Conservation (phyloP, 179 eudicot species). For the Pouteria campechiana region DNA sequence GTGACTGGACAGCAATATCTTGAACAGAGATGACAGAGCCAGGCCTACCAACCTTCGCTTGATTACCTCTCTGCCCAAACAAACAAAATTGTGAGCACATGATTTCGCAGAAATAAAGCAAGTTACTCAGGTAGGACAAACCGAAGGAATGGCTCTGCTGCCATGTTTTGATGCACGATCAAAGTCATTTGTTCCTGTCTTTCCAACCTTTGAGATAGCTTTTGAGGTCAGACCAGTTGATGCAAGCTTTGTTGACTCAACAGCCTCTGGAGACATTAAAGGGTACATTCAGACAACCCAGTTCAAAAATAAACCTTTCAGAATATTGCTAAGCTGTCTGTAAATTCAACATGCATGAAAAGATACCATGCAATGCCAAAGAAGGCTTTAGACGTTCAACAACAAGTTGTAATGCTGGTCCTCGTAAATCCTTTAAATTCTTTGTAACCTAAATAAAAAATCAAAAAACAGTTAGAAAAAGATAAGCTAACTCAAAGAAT, state of each 20-base stretch:
- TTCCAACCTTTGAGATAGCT: conserved; percentile 40
- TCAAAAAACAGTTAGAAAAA: not conserved
- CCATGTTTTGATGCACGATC: conserved; percentile 67
- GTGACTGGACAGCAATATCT: conserved; percentile 78
- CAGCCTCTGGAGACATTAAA: conserved; percentile 28
- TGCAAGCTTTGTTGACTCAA: conserved; percentile 38
- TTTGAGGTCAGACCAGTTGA: conserved; percentile 38
- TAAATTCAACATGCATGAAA: not conserved
- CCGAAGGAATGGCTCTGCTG: conserved; percentile 51
- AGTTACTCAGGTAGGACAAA: conserved; percentile 17
- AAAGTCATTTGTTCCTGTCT: conserved; percentile 33
- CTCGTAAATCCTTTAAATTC: conserved; percentile 82
- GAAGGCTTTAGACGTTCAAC: conserved; percentile 58
- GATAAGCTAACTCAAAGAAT: not conserved
- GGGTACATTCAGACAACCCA: no score
- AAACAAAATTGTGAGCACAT: not conserved
- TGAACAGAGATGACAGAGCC: conserved; percentile 80
- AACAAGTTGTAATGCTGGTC: conserved; percentile 69
- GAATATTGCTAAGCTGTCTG: no score
- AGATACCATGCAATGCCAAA: conserved; percentile 58
- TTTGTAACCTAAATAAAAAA: conserved; percentile 49
- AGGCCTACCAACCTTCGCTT: conserved; percentile 56
- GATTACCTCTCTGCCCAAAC: conserved; percentile 44
- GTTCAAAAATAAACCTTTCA: no score
- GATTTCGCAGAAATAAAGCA: not conserved